Base-by-base conservation (phyloP, 2,329 filamentous ascomycete genomes). In the Verticillium longisporum region DNA sequence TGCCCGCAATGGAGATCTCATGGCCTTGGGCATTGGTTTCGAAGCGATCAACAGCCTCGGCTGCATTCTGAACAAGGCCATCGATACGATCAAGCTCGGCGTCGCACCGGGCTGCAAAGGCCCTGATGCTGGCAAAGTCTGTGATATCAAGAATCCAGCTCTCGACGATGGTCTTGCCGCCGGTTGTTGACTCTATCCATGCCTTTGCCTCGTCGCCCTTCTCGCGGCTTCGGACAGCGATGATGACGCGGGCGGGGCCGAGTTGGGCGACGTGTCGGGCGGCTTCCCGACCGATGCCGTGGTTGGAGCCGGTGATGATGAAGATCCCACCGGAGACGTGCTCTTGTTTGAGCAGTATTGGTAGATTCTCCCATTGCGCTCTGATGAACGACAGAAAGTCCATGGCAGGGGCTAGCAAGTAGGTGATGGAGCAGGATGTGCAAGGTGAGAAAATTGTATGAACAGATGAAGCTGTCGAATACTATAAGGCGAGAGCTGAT, bases 281-380 rank as follows among this genome's bases (percentile, higher is more conserved):
- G n/a, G 70, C 68, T 64, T 76, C 73, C 3, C 71, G 63, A 11
- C 73, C 73, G 1, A 76, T 61, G 14, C 74, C 73, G 7, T 61
- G 66, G 61, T 75, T 76, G 33, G 72, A 68, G 21, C 74, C 75
- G 1, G 72, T 74, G 45, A 75, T 62, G 54, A 75, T 67, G 60
- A 72, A 61, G 3, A 66, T 65, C 32, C 41, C 41, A 4, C 41
- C 41, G 7, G 41, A 6, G 2, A 31, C 50, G 26, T 31, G 37
- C n/a, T 59, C 50, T 33, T 6, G 34, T 1, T 7, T 55, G 6
- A 36, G 31, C 2, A 56, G 14, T 18, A 61, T 50, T 15, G 61
- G 61, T 4, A 62, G 58, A 5, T 18, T 58, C 5, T 31, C 26
- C 31, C 26, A 14, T 34, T 60, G 45, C 14, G 61, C 56, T 10